Evolutionary conservation across 1,284 basidiomycete genomes (phyloP).

Genomic region (Lignosus rhinocerotis): DNA sequence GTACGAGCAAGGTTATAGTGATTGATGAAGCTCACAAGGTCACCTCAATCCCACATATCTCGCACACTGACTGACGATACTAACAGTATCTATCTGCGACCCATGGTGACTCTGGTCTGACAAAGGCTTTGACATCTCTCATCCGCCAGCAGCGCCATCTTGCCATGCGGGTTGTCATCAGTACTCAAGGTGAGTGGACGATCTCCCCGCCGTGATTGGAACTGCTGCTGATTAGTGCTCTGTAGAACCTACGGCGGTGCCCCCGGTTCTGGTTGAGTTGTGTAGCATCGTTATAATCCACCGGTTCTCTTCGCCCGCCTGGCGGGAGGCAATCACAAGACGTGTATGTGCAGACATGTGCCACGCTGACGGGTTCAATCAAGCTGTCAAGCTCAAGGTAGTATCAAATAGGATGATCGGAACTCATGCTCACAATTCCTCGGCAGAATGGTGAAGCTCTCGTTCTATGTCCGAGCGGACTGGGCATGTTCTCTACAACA

Average conservation of each 20-base stretch:
- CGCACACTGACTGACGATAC: not conserved
- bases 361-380: conserved; percentile 50
- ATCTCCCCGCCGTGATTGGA: not conserved
- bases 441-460: conserved; percentile 65
- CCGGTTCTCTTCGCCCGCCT: conserved; percentile 71
- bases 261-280: conserved; percentile 66
- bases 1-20: conserved; percentile 67
- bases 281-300: conserved; percentile 66
- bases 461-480: conserved; percentile 59
- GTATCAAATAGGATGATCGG: too few species aligned
- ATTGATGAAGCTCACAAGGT: conserved; percentile 80
- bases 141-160: conserved; percentile 72
- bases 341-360: conserved; percentile 65
- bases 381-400: conserved; percentile 65
- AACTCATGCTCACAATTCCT: not conserved
- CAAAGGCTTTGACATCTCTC: conserved; percentile 57
- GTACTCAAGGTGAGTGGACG: conserved; percentile 57
- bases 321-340: conserved; percentile 68
- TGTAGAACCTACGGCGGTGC: conserved; percentile 71
- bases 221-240: not conserved
- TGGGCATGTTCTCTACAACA: conserved; percentile 37
- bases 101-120: conserved; percentile 44
- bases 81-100: conserved; percentile 59
- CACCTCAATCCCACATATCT: conserved; percentile 9
- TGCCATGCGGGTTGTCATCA: conserved; percentile 71